These are phyloP conservation scores for Meripilus lineatus DNA, from an alignment of 1,284 basidiomycete genomes.

Conservation along the genomic window DNA sequence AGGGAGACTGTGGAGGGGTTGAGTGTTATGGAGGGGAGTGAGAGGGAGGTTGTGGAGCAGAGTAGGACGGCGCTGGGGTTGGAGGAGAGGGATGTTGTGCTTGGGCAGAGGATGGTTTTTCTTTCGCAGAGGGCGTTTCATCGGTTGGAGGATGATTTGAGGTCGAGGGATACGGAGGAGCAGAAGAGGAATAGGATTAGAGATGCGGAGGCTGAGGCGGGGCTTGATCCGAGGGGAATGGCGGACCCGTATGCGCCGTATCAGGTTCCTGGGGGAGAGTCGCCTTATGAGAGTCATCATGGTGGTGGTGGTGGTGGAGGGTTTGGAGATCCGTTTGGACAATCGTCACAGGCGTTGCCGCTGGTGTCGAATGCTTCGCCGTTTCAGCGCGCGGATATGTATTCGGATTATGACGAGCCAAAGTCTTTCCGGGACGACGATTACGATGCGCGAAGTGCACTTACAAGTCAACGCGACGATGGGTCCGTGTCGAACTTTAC, in stretches of 20 bases:
- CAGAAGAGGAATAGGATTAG: constrained; percentile 71
- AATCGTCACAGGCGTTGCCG: constrained; percentile 58
- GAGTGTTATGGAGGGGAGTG: constrained; percentile 47
- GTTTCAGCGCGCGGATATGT: constrained; percentile 64
- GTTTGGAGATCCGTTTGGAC: constrained; percentile 47
- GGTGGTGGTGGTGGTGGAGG: too few relatives aligned
- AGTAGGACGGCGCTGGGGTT: constrained; percentile 61
- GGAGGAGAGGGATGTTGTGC: constrained; percentile 70
- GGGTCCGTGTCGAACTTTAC: constrained; percentile 78
- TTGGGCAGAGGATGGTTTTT: constrained; percentile 87
- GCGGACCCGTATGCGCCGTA: constrained; percentile 81
- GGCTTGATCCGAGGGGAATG: constrained; percentile 60
- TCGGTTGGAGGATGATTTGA: constrained; percentile 83
- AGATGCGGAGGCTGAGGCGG: constrained; percentile 72
- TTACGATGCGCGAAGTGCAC: constrained; percentile 68
- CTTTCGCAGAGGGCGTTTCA: constrained; percentile 87
- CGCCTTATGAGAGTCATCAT: constrained; percentile 39
- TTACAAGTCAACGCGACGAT: constrained; percentile 75
- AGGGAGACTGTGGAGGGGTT: constrained; percentile 47
- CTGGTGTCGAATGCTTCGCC: constrained; percentile 79
- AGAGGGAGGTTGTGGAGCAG: constrained; percentile 52
- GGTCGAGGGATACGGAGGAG: constrained; percentile 80
- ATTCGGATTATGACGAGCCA: constrained; percentile 76
- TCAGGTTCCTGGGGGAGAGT: constrained; percentile 42
- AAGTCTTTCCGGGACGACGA: constrained; percentile 74